Percentiles rank a stretch among this genome's conserved stretches.
These are phyloP conservation scores for Darksidea phi DNA, from an alignment of 495 filamentous ascomycete genomes.

Conservation along the genomic window DNA sequence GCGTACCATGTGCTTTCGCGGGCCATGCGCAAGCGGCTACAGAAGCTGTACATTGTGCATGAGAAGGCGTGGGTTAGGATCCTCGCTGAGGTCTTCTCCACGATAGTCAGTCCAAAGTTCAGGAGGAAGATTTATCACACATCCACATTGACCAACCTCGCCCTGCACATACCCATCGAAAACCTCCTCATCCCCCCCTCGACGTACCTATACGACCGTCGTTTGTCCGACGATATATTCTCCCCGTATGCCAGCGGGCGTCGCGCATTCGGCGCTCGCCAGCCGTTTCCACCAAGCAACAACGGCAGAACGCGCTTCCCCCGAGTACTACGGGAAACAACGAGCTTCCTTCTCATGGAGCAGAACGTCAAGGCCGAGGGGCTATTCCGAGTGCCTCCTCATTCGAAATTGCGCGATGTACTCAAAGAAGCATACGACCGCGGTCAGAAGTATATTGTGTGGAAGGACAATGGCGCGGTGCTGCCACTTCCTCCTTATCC, in stretches of 20 bases:
- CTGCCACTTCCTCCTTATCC: conserved; percentile 39
- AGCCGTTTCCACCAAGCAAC: conserved; percentile 46
- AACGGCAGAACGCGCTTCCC: conserved; percentile 49
- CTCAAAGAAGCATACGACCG: conserved; percentile 56
- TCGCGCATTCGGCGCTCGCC: conserved; percentile 46
- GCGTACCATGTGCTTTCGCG: conserved; percentile 56
- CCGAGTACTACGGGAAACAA: conserved; percentile 52
- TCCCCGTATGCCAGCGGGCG: conserved; percentile 50
- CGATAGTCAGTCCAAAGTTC: conserved; percentile 58
- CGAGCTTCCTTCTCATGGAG: conserved; percentile 50
- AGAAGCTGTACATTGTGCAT: conserved; percentile 57
- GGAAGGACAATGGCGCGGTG: conserved; percentile 45
- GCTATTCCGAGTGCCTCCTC: conserved; percentile 53
- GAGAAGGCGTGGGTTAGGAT: conserved; percentile 58
- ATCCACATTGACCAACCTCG: conserved; percentile 49
- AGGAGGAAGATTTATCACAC: conserved; percentile 56
- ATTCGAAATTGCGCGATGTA: conserved; percentile 48
- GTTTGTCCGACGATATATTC: conserved; percentile 49
- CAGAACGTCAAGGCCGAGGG: conserved; percentile 50
- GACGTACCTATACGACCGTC: conserved; percentile 54
- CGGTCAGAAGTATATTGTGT: conserved; percentile 53
- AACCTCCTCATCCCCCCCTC: conserved; percentile 52
- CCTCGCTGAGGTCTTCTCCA: conserved; percentile 56
- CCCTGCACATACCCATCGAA: conserved; percentile 52
- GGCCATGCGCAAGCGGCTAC: conserved; percentile 54